Evolutionary conservation across 2,329 filamentous ascomycete genomes (phyloP).

Genomic region (Talaromyces sp.): DNA sequence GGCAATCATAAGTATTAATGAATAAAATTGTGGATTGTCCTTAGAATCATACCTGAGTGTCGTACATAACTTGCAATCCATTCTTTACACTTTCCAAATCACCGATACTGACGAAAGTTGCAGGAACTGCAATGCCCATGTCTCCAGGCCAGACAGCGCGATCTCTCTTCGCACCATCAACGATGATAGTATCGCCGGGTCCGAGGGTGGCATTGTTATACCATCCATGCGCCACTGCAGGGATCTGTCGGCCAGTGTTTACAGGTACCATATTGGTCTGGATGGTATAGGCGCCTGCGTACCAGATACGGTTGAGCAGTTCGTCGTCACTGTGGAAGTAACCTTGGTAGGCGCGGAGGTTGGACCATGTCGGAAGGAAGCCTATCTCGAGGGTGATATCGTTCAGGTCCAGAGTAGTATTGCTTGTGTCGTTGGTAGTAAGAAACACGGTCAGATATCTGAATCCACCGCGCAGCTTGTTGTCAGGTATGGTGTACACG

Average conservation of each 20-base stretch:
- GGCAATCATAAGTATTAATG: background rate
- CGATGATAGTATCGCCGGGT: constrained; percentile 43
- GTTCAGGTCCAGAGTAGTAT: constrained; percentile 33
- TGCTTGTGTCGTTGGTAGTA: constrained; percentile 31
- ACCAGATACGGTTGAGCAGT: constrained; percentile 58
- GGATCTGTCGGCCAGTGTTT: constrained; percentile 39
- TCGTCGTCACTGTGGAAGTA: constrained; percentile 55
- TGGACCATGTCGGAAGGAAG: constrained; percentile 54
- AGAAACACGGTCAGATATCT: constrained; percentile 47
- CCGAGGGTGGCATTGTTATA: constrained; percentile 43
- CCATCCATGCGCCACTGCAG: constrained; percentile 36
- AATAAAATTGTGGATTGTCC: background rate
- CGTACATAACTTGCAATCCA: constrained; percentile 50
- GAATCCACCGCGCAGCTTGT: constrained; percentile 46
- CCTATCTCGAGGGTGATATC: constrained; percentile 46
- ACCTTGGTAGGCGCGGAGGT: constrained; percentile 53
- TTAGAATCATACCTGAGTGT: constrained; percentile 36
- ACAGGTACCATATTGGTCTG: constrained; percentile 47
- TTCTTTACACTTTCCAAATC: constrained; percentile 50
- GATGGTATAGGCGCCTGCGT: constrained; percentile 55
- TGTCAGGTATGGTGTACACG: constrained; percentile 41
- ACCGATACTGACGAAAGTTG: constrained; percentile 44
- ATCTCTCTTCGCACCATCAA: constrained; percentile 47
- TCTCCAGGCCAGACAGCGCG: constrained; percentile 50
- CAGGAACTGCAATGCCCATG: constrained; percentile 52